Percentiles rank a stretch among this genome's conserved stretches.
Evolutionary conservation across 768 basidiomycete species (phyloP).

Genomic region (Boletus reticuloceps): DNA sequence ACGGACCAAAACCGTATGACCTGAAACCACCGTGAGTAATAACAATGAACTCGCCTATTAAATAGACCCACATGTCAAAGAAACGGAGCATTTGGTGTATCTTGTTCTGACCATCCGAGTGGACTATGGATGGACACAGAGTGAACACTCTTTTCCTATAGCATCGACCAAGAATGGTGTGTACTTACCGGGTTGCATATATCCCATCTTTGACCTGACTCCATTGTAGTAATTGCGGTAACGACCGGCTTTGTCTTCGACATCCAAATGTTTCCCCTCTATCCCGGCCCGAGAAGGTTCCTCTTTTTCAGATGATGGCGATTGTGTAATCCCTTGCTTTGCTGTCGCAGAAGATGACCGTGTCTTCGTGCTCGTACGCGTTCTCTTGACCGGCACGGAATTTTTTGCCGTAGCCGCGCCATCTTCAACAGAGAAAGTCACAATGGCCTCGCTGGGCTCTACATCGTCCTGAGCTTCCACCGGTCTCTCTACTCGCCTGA

Average conservation of each 20-base stretch:
- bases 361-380: conserved; percentile 24
- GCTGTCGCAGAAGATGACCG: conserved; percentile 2
- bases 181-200: conserved; percentile 57
- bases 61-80: conserved; percentile 64
- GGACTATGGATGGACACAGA: conserved; percentile 44
- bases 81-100: conserved; percentile 72
- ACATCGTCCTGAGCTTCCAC: background rate
- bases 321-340: background rate
- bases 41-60: background rate
- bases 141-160: background rate
- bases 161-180: background rate
- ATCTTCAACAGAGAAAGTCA: conserved; percentile 24
- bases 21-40: conserved; percentile 34
- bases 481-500: background rate
- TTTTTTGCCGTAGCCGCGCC: background rate
- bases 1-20: conserved; percentile 79
- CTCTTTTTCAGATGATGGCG: conserved; percentile 7
- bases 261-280: conserved; percentile 31
- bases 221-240: conserved; percentile 52
- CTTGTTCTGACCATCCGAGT: conserved; percentile 56
- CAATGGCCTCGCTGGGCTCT: conserved; percentile 1
- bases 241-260: conserved; percentile 47
- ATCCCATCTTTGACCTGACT: conserved; percentile 52
- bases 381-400: conserved; percentile 21
- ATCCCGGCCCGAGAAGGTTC: conserved; percentile 5